Percentiles rank a stretch among this genome's conserved stretches.
phyloP scores from a whole-genome alignment of 2,329 filamentous ascomycete species.

The Fusarium lyarnte region DNA sequence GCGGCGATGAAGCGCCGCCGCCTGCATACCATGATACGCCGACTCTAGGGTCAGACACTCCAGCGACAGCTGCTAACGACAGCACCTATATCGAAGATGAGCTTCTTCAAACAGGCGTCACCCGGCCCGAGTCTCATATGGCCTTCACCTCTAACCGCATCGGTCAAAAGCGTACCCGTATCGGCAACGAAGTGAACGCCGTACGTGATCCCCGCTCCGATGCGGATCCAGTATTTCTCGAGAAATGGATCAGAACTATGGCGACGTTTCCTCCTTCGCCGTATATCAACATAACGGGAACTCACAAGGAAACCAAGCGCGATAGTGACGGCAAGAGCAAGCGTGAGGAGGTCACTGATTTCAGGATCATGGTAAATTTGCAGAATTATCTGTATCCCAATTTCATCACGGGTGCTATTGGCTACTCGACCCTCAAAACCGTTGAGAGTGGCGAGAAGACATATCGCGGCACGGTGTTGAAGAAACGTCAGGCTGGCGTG shows the following conservation, averaged over 20 bases:
- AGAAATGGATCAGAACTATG: slow-evolving; percentile 29
- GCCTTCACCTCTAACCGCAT: slow-evolving; percentile 11
- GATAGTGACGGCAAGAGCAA: slow-evolving; percentile 33
- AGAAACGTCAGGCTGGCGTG: slow-evolving; percentile 16
- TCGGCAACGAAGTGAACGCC: slow-evolving; percentile 24
- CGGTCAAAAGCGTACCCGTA: slow-evolving; percentile 24
- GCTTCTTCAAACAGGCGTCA: not conserved
- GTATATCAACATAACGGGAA: slow-evolving; percentile 31
- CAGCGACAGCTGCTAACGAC: not conserved
- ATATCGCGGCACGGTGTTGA: slow-evolving; percentile 35
- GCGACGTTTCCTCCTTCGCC: slow-evolving; percentile 23
- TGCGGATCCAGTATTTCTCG: slow-evolving; percentile 9
- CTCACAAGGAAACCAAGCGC: slow-evolving; percentile 19
- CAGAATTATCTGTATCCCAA: slow-evolving; percentile 39
- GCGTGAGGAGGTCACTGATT: slow-evolving; percentile 27
- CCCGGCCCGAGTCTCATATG: slow-evolving; percentile 13
- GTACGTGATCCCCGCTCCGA: slow-evolving; percentile 31
- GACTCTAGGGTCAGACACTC: not conserved
- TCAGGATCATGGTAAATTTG: slow-evolving; percentile 30
- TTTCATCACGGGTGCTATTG: not conserved
- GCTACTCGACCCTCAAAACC: slow-evolving; percentile 16
- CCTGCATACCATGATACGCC: slow-evolving; percentile 1
- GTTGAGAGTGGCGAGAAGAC: slow-evolving; percentile 31
- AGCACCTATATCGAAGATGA: not conserved
- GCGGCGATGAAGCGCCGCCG: not conserved